These are phyloP conservation scores for Cryptococcus jaspeensis DNA, from an alignment of 1,284 basidiomycete genomes.

Conservation along the genomic window DNA sequence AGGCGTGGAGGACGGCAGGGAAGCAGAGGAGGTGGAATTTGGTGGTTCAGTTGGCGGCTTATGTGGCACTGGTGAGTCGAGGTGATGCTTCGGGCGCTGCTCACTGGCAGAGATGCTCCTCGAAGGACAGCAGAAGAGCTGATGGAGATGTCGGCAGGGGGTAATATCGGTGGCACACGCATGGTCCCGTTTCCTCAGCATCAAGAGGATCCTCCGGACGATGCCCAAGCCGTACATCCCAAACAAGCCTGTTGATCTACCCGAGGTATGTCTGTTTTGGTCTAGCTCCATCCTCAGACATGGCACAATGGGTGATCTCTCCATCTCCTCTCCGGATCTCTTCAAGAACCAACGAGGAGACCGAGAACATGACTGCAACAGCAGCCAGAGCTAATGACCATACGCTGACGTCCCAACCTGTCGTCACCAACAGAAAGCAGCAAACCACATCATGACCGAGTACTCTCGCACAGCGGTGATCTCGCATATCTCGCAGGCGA, in stretches of 20 bases:
- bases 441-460: constrained; percentile 71
- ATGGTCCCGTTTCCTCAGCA: constrained; percentile 42
- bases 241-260: constrained; percentile 64
- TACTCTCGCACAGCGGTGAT: constrained; percentile 74
- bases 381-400: neutral
- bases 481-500: constrained; percentile 71
- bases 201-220: constrained; percentile 40
- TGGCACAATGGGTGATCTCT: too few species aligned
- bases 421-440: constrained; percentile 59
- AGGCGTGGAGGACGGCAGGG: constrained; percentile 40
- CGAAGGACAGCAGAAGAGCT: neutral
- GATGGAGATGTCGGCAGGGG: constrained; percentile 13
- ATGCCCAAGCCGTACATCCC: constrained; percentile 71
- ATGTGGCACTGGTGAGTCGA: constrained; percentile 42
- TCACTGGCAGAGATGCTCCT: too few species aligned
- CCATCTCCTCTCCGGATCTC: too few species aligned
- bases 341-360: too few species aligned
- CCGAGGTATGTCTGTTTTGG: constrained; percentile 58
- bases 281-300: neutral
- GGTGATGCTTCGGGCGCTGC: neutral
- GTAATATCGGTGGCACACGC: constrained; percentile 35
- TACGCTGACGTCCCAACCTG: neutral
- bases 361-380: too few species aligned
- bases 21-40: constrained; percentile 43
- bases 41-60: constrained; percentile 42